Base-by-base conservation (phyloP, 257 asterid species). In the Solanum rostratum region DNA sequence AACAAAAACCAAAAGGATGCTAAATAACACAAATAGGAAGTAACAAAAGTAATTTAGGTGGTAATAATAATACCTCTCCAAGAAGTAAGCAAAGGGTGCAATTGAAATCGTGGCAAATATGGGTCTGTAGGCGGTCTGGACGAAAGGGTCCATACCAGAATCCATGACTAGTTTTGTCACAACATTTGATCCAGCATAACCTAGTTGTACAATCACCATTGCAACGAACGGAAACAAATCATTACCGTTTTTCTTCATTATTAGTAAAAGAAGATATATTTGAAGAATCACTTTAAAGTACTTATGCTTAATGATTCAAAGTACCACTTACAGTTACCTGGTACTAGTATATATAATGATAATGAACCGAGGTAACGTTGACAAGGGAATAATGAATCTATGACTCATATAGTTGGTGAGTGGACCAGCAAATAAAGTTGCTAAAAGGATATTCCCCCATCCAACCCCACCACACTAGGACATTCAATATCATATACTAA, bases 111-210 rank as follows among this genome's bases (percentile, higher is more conserved):
- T 86, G 3, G 97, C 98, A 52, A 94, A 92, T 9, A 95, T 57
- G 74, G 94, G 98, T 18, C 98, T 90, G 63, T 95, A 95, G 27
- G 99, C 99, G 19, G 94, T 97, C 24, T 92, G 97, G 41, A 95
- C 93, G 16, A 88, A 93, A 30, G 99, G 99, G 85, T 93, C 87
- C 98, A 95, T 95, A 3, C 98, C 98, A 6, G 98, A 88, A 89
- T 93, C 97, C 97, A 95, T 93, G 0, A 97, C 99, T 4, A 94
- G 88, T 83, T 92, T 95, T 3, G 98, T 92, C n/a, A 95, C 79
- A 5, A 95, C 92, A 81, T 93, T 95, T 95, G 94, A 91, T 1
- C 98, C 98, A 18, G 97, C 97, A 60, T 93, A 94, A 0, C 98
- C 97, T 59, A 93, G 6, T 78, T 95, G 99, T 37, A 95, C 98